Evolutionary conservation across 2,329 filamentous ascomycete species (phyloP), one percentile per base, ranked within the genome.

Genomic region (Colletotrichum melonis): DNA sequence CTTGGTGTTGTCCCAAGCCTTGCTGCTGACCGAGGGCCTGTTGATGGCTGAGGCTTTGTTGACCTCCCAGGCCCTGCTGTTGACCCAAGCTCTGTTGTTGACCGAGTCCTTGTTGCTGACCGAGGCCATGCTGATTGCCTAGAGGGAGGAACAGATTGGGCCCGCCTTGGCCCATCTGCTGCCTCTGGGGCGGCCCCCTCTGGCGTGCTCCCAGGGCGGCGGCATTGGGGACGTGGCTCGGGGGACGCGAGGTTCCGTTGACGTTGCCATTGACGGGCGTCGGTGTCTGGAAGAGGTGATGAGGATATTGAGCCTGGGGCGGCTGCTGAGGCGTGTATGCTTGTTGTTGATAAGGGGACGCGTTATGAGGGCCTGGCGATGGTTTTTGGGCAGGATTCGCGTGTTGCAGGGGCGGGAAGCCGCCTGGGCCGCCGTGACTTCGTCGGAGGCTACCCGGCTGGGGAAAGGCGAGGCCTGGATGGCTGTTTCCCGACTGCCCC

Each of bases 311-410:
- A 72, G 82, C 82, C 73, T 85, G 84, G 19, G 85, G 82, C 32
- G 85, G 83, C 77, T 88, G 88, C 78, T 90, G 88, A 63, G 88
- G 82, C 67, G 86, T 80, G 79, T 90, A 90, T 72, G 85, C 83
- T 75, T 88, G 86, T 66, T 85, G 78, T 79, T 89, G 88, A 78
- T 90, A 91, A 2, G 88, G 86, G 72, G 88, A 86, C 73, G 87
- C 86, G 77, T 88, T 84, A 75, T 89, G 88, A 75, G 88, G 85
- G 26, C 87, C 86, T 52, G 88, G 86, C 32, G 88, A 88, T 74
- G 88, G 86, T 79, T 90, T 90, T 79, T 86, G 89, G 76, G 85
- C 84, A 77, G 87, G 86, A 76, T 84, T 86, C 72, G 86, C 82
- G 77, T 88, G 87, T 46, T 49, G 42, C 42, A 85, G 82, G 68